Conservation (phyloP, 148 eudicot species). For the Silene uniflora region DNA sequence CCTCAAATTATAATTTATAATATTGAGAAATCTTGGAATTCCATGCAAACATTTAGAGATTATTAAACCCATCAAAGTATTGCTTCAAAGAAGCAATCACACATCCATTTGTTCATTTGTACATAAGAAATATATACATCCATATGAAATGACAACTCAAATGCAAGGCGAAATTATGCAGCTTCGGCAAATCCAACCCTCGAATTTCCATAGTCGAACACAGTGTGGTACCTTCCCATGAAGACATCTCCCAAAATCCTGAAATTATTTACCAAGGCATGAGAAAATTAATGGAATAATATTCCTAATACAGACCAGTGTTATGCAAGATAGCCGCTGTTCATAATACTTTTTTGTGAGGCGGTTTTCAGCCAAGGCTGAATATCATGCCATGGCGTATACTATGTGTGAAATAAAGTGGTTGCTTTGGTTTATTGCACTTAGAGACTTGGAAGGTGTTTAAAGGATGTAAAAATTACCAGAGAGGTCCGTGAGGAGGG, state of each 20-base stretch:
- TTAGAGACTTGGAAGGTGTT: not conserved
- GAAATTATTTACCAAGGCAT: not conserved
- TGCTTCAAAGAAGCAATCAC: not conserved
- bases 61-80: too few relatives aligned
- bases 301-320: too few relatives aligned
- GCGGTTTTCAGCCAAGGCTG: too few relatives aligned
- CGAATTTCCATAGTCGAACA: slow-evolving; percentile 67
- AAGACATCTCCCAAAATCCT: slow-evolving; percentile 95
- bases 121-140: not conserved
- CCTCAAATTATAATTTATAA: too few relatives aligned
- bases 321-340: too few relatives aligned
- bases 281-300: too few relatives aligned
- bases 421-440: slow-evolving; percentile 5
- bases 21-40: too few relatives aligned
- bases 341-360: too few relatives aligned
- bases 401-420: too few relatives aligned
- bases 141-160: not conserved
- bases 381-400: too few relatives aligned
- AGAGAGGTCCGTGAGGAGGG: slow-evolving; percentile 92
- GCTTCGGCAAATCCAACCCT: slow-evolving; percentile 89
- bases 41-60: not conserved
- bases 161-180: slow-evolving; percentile 32
- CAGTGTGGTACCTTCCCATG: slow-evolving; percentile 91
- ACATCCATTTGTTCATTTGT: not conserved
- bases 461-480: slow-evolving; percentile 38